Evolutionary conservation across 352 stramenopile species (phyloP).

Genomic region (Plasmopara viticola): DNA sequence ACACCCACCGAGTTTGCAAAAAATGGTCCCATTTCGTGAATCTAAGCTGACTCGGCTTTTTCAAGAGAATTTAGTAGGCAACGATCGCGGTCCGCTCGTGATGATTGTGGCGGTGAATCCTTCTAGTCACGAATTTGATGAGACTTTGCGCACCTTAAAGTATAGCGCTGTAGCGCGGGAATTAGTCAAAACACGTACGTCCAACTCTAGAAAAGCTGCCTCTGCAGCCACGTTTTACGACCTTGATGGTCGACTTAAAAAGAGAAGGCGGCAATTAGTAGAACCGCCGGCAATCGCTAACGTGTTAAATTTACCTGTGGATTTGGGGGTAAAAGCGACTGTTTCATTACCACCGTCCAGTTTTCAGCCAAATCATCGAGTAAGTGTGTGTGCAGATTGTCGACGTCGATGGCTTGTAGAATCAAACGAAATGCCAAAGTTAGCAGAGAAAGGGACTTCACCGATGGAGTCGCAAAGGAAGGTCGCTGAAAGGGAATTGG

Average conservation of each 20-base stretch:
- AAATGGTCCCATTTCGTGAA: constrained; percentile 96
- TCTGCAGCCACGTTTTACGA: constrained; percentile 40
- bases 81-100: constrained; percentile 76
- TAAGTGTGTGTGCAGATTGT: constrained; percentile 11
- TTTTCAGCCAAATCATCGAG: constrained; percentile 13
- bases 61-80: constrained; percentile 89
- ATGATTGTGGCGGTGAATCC: constrained; percentile 98
- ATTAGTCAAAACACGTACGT: constrained; percentile 64
- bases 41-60: constrained; percentile 96
- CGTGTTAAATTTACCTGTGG: constrained; percentile 1
- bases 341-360: constrained; percentile 3
- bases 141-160: constrained; percentile 93
- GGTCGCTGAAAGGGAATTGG: constrained; percentile 23
- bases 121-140: constrained; percentile 90
- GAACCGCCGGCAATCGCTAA: constrained; percentile 9
- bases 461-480: constrained; percentile 28
- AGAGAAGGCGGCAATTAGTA: constrained; percentile 23
- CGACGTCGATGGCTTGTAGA: constrained; percentile 2
- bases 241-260: constrained; percentile 44
- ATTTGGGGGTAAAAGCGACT: constrained; percentile 8
- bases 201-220: constrained; percentile 29
- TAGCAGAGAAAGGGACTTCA: constrained; percentile 18
- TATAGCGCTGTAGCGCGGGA: constrained; percentile 91
- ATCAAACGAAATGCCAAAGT: constrained; percentile 13
- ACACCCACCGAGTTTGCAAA: constrained; percentile 56